phyloP scores from a whole-genome alignment of 2,329 filamentous ascomycete genomes.

The Cadophora sp. region DNA sequence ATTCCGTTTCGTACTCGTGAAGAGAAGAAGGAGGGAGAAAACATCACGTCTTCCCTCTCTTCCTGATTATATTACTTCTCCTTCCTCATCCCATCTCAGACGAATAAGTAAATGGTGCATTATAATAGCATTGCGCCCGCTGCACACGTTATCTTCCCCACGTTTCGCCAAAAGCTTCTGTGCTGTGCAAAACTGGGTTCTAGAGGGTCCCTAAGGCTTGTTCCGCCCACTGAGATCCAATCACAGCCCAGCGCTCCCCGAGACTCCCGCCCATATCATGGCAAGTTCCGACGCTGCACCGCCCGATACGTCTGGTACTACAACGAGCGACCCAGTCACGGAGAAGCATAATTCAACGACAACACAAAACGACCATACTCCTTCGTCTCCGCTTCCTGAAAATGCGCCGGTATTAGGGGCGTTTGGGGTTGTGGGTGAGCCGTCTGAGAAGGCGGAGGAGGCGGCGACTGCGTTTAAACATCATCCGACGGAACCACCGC shows the following conservation, averaged over 20 bases:
- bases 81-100: background rate
- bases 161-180: slow-evolving; percentile 8
- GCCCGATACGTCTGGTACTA: background rate
- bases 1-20: slow-evolving; percentile 17
- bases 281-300: slow-evolving; percentile 27
- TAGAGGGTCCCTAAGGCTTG: slow-evolving; percentile 13
- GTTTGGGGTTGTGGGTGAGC: slow-evolving; percentile 23
- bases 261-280: slow-evolving; percentile 20
- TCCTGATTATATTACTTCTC: background rate
- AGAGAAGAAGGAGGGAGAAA: background rate
- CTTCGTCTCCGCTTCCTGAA: slow-evolving; percentile 24
- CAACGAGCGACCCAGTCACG: slow-evolving; percentile 20
- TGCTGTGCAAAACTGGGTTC: background rate
- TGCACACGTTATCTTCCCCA: background rate
- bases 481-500: slow-evolving; percentile 8
- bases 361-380: background rate
- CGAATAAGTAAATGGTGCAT: background rate
- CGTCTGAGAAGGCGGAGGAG: slow-evolving; percentile 27
- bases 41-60: background rate
- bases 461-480: slow-evolving; percentile 26
- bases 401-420: slow-evolving; percentile 27
- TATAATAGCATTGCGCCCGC: background rate
- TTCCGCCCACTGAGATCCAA: slow-evolving; percentile 24
- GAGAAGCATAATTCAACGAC: slow-evolving; percentile 35
- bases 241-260: slow-evolving; percentile 24